phyloP scores from a whole-genome alignment of 139 green algal species.

The Volvox africanus region DNA sequence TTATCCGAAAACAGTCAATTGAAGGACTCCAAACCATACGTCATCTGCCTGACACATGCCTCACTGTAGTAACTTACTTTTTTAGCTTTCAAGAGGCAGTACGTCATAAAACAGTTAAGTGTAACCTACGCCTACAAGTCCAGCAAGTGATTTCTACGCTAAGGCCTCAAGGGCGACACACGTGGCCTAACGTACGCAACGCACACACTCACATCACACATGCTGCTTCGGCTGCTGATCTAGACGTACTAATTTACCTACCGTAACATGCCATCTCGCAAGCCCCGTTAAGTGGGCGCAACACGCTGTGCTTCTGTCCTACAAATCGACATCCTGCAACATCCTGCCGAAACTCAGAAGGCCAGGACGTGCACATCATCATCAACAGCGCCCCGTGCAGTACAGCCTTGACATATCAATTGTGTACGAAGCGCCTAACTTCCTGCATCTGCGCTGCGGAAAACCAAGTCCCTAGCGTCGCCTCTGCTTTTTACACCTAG shows the following conservation, averaged over 20 bases:
- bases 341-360: neutral
- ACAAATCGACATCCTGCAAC: slow-evolving; percentile 24
- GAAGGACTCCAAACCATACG: neutral
- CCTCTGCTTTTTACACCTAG: neutral
- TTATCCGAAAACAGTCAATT: slow-evolving; percentile 6
- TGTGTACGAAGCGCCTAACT: slow-evolving; percentile 22
- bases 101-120: slow-evolving; percentile 12
- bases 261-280: slow-evolving; percentile 20
- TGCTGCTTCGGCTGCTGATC: slow-evolving; percentile 9
- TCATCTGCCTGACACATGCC: slow-evolving; percentile 33
- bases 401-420: slow-evolving; percentile 15
- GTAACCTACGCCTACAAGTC: slow-evolving; percentile 4
- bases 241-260: slow-evolving; percentile 9
- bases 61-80: slow-evolving; percentile 18
- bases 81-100: slow-evolving; percentile 22
- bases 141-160: slow-evolving; percentile 7
- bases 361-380: neutral
- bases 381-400: neutral
- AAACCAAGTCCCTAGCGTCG: neutral
- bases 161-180: neutral
- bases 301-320: neutral
- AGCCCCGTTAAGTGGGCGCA: neutral
- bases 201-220: slow-evolving; percentile 12
- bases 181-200: neutral
- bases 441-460: slow-evolving; percentile 20